phyloP scores from a whole-genome alignment of 225 moss, liverwort and hornwort genomes.

The Polytrichum commune region DNA sequence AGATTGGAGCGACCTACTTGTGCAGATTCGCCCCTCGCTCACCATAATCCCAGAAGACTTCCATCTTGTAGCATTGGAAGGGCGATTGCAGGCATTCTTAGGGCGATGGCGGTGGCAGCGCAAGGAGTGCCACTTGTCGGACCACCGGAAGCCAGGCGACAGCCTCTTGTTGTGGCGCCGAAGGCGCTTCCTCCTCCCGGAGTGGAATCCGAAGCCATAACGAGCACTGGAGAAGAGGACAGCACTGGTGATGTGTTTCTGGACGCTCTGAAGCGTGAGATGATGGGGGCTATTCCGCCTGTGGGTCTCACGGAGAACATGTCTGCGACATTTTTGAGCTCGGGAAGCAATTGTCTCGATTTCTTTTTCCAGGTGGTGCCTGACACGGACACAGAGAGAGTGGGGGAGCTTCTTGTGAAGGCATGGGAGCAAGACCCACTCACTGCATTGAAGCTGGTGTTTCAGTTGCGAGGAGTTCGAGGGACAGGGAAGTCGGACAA shows the following conservation, averaged over 20 bases:
- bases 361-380: conserved; percentile 86
- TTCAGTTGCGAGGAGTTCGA: conserved; percentile 77
- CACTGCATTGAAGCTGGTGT: conserved; percentile 65
- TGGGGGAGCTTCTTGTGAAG: conserved; percentile 39
- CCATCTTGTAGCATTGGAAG: too few species aligned
- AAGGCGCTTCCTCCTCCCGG: background rate
- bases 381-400: conserved; percentile 2
- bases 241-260: conserved; percentile 28
- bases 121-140: conserved; percentile 24
- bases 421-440: conserved; percentile 71
- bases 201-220: background rate
- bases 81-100: background rate
- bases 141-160: conserved; percentile 4
- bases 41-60: too few species aligned
- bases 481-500: conserved; percentile 82
- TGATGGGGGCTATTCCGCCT: conserved; percentile 24
- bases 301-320: conserved; percentile 60
- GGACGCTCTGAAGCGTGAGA: conserved; percentile 39
- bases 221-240: conserved; percentile 5
- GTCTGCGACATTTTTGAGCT: conserved; percentile 52
- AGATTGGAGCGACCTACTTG: too few species aligned
- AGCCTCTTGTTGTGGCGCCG: background rate
- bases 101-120: conserved; percentile 23
- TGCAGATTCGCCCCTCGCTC: too few species aligned
- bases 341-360: conserved; percentile 66